Percentiles rank a stretch among this genome's conserved stretches.
Evolutionary conservation across 1,284 basidiomycete species (phyloP).

Genomic region (Sphaerobolus stellatus): DNA sequence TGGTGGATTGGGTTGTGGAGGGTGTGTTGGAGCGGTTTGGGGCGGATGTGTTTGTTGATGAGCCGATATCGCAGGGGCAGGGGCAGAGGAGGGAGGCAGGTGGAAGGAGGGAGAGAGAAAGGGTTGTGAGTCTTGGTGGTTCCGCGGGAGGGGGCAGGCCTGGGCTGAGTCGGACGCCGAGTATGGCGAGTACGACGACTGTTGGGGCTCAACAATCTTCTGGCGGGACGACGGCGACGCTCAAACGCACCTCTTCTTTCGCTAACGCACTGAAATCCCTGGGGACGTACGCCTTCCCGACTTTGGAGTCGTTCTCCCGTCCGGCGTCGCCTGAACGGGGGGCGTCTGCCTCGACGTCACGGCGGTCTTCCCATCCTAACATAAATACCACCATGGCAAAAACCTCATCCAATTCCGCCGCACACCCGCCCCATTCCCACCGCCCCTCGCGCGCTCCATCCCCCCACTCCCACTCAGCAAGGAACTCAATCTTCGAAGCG

Average conservation of each 20-base stretch:
- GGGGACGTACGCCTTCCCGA: conserved; percentile 66
- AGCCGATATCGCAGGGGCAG: not conserved
- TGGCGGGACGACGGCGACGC: conserved; percentile 33
- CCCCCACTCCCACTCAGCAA: conserved; percentile 9
- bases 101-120: too few relatives aligned
- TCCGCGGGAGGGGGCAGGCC: too few relatives aligned
- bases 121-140: too few relatives aligned
- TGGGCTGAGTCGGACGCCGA: not conserved
- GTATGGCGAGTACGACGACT: too few relatives aligned
- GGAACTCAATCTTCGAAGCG: conserved; percentile 13
- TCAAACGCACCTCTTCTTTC: conserved; percentile 82
- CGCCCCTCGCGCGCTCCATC: conserved; percentile 34
- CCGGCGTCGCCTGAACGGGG: conserved; percentile 46
- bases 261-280: conserved; percentile 80
- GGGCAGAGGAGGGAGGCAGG: too few relatives aligned
- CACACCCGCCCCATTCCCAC: too few relatives aligned
- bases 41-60: conserved; percentile 30
- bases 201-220: not conserved
- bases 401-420: too few relatives aligned
- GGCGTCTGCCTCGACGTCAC: conserved; percentile 23
- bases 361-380: conserved; percentile 23
- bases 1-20: conserved; percentile 91
- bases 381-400: too few relatives aligned
- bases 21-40: conserved; percentile 88
- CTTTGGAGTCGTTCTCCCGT: conserved; percentile 45